Evolutionary conservation across 1,284 basidiomycete genomes (phyloP), one percentile per base, ranked within the genome.

Genomic region (Puccinia polysora): DNA sequence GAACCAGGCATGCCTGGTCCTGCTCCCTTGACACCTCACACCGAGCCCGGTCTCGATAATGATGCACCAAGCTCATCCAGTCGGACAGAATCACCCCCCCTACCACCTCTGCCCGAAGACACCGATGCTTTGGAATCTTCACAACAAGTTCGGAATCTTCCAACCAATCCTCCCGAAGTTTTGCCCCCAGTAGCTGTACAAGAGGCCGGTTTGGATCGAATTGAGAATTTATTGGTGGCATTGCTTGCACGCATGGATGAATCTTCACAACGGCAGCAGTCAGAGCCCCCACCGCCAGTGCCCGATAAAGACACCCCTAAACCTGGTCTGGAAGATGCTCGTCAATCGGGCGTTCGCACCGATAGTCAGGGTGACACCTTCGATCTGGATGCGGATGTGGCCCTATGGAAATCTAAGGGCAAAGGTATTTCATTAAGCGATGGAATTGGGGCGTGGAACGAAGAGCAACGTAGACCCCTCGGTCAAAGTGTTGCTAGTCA

Each of bases 171-270:
- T 38, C 20, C 25, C 25, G 60, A 63, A 20, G 52, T 36, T 56
- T 45, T 56, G 0, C 58, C 59, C 6, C 60, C 20, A 34, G 70
- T 65, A 43, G 70, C 59, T 18, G 62, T 72, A 12, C 70, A 72
- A 53, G 70, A 72, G 56, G 70, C 70, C 23, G 70, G 70, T 14
- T 50, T 72, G 5, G 50, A 60, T 34, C 49, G 60, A n/a, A 72
- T 72, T 28, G 70, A 72, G 34, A 72, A 72, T n/a, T 45, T 72
- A 30, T 38, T 72, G 45, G 70, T 72, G 7, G 70, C 60, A 18
- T 49, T 72, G n/a, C 50, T 72, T 25, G 50, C 49, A 56, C 49
- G 70, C 47, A 63, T 72, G 52, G 70, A 72, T 65, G 70, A 72
- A 30, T 36, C 50, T 8, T 36, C 68, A 23, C 59, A 72, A 58